phyloP scores from a whole-genome alignment of 306 rosid genomes.

The Urtica urens region DNA sequence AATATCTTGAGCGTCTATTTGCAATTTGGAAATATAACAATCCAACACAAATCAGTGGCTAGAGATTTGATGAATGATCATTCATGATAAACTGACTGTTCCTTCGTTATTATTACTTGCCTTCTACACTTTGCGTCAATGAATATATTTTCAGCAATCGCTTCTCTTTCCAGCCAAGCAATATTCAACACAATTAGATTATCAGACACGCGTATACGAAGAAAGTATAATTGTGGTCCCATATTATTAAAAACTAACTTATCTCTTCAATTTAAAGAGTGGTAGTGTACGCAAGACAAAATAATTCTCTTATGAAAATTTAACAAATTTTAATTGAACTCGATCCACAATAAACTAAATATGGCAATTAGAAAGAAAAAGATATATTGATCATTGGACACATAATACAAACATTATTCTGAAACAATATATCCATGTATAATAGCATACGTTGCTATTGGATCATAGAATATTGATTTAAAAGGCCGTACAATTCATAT shows the following conservation, averaged over 20 bases:
- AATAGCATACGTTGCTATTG: constrained; percentile 33
- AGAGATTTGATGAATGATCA: too few relatives aligned
- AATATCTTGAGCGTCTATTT: too few relatives aligned
- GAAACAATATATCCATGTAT: constrained; percentile 23
- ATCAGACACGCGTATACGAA: background rate
- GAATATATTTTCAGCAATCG: constrained; percentile 20
- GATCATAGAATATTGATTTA: constrained; percentile 13
- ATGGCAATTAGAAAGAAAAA: too few relatives aligned
- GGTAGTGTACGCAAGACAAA: background rate
- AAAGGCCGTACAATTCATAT: constrained; percentile 7
- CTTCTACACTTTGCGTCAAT: constrained; percentile 34
- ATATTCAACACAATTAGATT: background rate
- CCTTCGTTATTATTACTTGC: constrained; percentile 32
- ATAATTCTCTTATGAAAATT: background rate
- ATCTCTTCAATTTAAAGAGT: too few relatives aligned
- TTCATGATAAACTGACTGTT: too few relatives aligned
- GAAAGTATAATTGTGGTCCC: background rate
- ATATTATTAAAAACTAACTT: background rate
- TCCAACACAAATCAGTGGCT: too few relatives aligned
- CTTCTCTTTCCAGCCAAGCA: constrained; percentile 55
- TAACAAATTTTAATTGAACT: too few relatives aligned
- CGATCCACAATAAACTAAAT: too few relatives aligned
- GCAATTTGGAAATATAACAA: too few relatives aligned
- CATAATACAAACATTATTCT: constrained; percentile 15
- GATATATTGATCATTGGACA: constrained; percentile 18